Percentiles rank a stretch among this genome's conserved stretches.
Conservation (phyloP, 2,329 filamentous ascomycete genomes). For the Scortechinia acanthostroma region DNA sequence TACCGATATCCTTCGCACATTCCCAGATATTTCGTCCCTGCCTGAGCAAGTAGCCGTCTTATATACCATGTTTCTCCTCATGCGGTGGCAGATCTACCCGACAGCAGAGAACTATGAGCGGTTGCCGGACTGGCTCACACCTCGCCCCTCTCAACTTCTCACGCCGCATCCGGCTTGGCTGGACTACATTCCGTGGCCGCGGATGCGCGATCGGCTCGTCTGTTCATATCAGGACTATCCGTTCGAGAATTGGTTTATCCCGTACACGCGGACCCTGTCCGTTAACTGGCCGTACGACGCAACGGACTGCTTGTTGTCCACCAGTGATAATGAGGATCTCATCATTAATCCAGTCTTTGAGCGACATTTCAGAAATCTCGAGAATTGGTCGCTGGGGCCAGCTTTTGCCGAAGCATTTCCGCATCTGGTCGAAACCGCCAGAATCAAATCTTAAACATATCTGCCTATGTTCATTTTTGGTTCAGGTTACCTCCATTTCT, state of each 20-base stretch:
- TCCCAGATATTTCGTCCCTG: neutral
- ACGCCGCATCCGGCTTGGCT: slow-evolving; percentile 2
- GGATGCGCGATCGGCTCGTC: slow-evolving; percentile 4
- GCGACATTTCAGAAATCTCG: neutral
- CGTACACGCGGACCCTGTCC: slow-evolving; percentile 1
- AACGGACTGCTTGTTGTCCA: neutral
- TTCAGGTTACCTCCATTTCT: no score
- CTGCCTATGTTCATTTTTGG: no score
- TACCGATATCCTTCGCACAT: slow-evolving; percentile 3
- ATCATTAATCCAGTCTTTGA: slow-evolving; percentile 1
- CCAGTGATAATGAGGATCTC: neutral
- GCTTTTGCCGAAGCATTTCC: neutral
- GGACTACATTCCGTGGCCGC: slow-evolving; percentile 2
- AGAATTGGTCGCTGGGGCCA: neutral
- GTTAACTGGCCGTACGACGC: slow-evolving; percentile 3
- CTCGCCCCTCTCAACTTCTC: slow-evolving; percentile 1
- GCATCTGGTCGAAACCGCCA: neutral
- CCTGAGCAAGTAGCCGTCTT: slow-evolving; percentile 3
- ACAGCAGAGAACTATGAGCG: slow-evolving; percentile 2
- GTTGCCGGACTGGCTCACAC: slow-evolving; percentile 2
- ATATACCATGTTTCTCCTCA: slow-evolving; percentile 2
- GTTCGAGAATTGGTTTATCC: neutral
- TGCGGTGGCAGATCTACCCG: slow-evolving; percentile 4
- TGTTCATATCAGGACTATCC: slow-evolving; percentile 5
- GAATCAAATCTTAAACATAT: no score